A percentile compares a stretch with the other conserved stretches of the same genome.
Evolutionary conservation across 2,329 filamentous ascomycete species (phyloP).

Genomic region (Fusarium sp.): DNA sequence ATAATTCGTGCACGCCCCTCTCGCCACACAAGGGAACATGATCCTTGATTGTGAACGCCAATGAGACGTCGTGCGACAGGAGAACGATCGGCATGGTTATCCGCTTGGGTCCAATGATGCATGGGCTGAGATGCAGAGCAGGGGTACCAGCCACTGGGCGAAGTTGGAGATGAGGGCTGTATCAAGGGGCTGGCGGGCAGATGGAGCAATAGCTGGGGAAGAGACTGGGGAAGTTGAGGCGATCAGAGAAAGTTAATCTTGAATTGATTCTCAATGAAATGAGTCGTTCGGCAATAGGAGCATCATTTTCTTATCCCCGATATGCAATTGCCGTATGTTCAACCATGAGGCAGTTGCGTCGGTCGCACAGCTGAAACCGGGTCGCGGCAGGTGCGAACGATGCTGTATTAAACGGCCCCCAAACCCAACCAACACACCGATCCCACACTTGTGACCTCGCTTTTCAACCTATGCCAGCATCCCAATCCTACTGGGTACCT

Average conservation of each 20-base stretch:
- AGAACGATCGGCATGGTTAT: background rate
- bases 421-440: background rate
- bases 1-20: background rate
- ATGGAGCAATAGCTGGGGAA: background rate
- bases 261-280: background rate
- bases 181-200: background rate
- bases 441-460: background rate
- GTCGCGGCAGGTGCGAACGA: background rate
- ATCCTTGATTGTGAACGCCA: background rate
- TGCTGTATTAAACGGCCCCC: background rate
- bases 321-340: background rate
- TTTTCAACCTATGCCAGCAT: background rate
- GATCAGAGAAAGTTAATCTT: background rate
- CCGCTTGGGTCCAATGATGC: background rate
- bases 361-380: background rate
- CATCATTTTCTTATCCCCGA: background rate
- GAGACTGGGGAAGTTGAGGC: background rate
- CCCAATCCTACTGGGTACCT: background rate
- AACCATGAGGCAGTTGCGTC: background rate
- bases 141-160: background rate
- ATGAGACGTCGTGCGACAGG: background rate
- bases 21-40: background rate
- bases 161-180: background rate
- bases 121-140: background rate
- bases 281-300: background rate